A percentile compares a stretch with the other conserved stretches of the same genome.
phyloP scores from a whole-genome alignment of 805 yeast genomes.

The Sugiyamaella valdiviana region DNA sequence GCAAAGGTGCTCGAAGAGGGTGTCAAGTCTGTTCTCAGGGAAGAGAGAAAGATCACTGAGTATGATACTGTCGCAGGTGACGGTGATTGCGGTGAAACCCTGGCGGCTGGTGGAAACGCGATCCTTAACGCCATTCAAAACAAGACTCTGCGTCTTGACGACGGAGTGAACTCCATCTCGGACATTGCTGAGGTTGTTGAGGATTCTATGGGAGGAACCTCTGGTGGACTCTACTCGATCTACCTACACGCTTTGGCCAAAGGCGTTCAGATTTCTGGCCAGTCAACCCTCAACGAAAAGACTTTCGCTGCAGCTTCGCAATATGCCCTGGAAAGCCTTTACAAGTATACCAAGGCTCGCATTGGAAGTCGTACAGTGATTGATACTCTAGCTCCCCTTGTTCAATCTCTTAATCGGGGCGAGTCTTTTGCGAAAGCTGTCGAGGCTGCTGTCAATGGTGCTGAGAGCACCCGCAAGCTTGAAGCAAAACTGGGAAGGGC shows the following conservation, averaged over 20 bases:
- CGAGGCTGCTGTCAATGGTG: constrained; percentile 53
- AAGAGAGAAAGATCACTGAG: constrained; percentile 80
- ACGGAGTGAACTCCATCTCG: constrained; percentile 52
- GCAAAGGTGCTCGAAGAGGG: constrained; percentile 40
- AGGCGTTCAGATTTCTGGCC: constrained; percentile 34
- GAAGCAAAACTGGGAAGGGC: constrained; percentile 92
- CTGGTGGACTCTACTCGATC: constrained; percentile 89
- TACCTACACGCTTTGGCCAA: constrained; percentile 70
- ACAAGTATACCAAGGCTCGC: constrained; percentile 83
- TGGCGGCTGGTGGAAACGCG: constrained; percentile 68
- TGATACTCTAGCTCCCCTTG: constrained; percentile 86
- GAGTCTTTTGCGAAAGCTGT: constrained; percentile 55
- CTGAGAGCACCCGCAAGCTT: constrained; percentile 63
- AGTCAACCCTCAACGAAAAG: constrained; percentile 19
- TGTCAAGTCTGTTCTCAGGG: constrained; percentile 47
- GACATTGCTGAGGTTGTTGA: constrained; percentile 79
- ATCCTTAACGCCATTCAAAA: constrained; percentile 50
- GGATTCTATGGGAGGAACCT: constrained; percentile 94
- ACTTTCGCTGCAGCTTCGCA: constrained; percentile 28
- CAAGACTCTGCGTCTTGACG: constrained; percentile 23
- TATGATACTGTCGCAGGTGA: constrained; percentile 90
- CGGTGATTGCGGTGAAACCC: constrained; percentile 94
- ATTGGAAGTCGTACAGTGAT: constrained; percentile 83
- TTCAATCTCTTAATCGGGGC: constrained; percentile 49
- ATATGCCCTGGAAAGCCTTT: constrained; percentile 65